phyloP scores from a whole-genome alignment of 345 rosid genomes.

The Adansonia digitata region DNA sequence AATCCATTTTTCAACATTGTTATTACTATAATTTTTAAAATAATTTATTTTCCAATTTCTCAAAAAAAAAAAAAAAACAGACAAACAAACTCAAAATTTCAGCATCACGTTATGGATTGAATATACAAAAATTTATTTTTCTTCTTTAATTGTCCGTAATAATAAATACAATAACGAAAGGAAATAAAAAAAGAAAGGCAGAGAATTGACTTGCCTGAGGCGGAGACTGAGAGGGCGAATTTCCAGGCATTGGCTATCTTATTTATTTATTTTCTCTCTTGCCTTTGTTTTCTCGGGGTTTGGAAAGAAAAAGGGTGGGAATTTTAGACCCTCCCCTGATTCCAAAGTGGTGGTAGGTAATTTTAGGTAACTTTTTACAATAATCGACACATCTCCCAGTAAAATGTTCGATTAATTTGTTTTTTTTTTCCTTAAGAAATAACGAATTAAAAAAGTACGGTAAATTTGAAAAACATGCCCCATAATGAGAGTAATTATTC shows the following conservation, averaged over 20 bases:
- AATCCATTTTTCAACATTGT: constrained; percentile 24
- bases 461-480: too few relatives aligned
- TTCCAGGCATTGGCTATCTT: constrained; percentile 13
- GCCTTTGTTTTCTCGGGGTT: too few relatives aligned
- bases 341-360: too few relatives aligned
- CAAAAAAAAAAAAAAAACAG: neutral
- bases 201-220: constrained; percentile 26
- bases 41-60: neutral
- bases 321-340: neutral
- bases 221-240: constrained; percentile 4
- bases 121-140: neutral
- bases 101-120: neutral
- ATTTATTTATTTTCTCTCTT: too few relatives aligned
- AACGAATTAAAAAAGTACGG: too few relatives aligned
- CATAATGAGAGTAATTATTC: too few relatives aligned
- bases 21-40: too few relatives aligned
- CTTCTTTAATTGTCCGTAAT: neutral
- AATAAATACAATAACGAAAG: too few relatives aligned
- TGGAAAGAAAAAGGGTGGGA: neutral
- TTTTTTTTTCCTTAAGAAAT: too few relatives aligned
- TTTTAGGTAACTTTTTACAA: too few relatives aligned
- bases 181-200: neutral
- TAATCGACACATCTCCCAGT: too few relatives aligned
- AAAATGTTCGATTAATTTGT: too few relatives aligned
- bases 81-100: neutral